Evolutionary conservation across 495 filamentous ascomycete genomes (phyloP).

Genomic region (Penicillium mononematosum): DNA sequence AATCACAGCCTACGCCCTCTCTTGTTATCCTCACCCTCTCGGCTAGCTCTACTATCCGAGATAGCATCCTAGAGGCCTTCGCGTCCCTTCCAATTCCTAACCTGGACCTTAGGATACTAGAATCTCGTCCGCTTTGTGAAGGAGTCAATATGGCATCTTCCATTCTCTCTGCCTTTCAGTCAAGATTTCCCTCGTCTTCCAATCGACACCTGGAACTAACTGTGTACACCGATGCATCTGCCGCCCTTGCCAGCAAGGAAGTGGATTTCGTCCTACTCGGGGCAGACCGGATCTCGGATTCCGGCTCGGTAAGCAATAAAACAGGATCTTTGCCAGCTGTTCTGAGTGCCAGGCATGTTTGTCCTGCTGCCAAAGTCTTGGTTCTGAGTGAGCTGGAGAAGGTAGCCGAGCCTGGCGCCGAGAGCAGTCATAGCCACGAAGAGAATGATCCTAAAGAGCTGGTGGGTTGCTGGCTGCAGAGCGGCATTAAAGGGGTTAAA

Average conservation of each 20-base stretch:
- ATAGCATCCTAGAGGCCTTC: conserved; percentile 37
- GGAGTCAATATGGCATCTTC: conserved; percentile 56
- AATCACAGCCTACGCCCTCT: conserved; percentile 17
- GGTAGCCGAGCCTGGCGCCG: conserved; percentile 47
- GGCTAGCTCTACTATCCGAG: conserved; percentile 58
- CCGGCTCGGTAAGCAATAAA: conserved; percentile 62
- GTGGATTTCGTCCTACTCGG: conserved; percentile 60
- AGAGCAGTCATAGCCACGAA: conserved; percentile 36
- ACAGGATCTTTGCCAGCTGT: conserved; percentile 59
- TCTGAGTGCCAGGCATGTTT: conserved; percentile 47
- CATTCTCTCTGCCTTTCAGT: conserved; percentile 37
- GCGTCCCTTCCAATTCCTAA: conserved; percentile 24
- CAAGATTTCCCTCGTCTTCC: conserved; percentile 16
- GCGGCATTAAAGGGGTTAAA: conserved; percentile 26
- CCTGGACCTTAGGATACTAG: conserved; percentile 59
- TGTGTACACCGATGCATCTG: conserved; percentile 61
- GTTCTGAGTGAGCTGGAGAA: conserved; percentile 61
- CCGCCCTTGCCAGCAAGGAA: conserved; percentile 47
- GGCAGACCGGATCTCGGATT: conserved; percentile 57
- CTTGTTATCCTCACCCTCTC: conserved; percentile 58
- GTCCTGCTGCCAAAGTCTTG: conserved; percentile 44
- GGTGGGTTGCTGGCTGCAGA: conserved; percentile 41
- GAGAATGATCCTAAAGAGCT: conserved; percentile 53
- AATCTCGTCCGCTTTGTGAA: conserved; percentile 66
- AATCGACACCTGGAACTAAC: conserved; percentile 37